Base-by-base conservation (phyloP, 2,329 filamentous ascomycete species). In the Neopestalotiopsis clavispora region DNA sequence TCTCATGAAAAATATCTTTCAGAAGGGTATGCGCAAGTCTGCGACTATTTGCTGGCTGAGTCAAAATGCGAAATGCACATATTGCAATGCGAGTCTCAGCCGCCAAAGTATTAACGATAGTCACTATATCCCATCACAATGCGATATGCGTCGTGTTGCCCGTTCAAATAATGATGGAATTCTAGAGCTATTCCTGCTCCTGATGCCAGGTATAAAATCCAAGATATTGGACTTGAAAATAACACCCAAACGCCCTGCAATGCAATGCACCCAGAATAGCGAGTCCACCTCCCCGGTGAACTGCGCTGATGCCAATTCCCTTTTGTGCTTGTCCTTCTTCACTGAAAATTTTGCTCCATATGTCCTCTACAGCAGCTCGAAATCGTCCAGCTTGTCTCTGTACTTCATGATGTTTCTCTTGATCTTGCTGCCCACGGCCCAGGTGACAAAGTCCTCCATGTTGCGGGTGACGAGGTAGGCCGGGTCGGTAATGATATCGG, bases 331-430 rank as follows among this genome's bases (percentile, higher is more conserved):
- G 4, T 23, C 5, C 14, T 20, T n/a, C 45, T n/a, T 4, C 0
- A 34, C 28, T 7, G 28, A 30, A 0, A 59, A 1, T 34, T 12
- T n/a, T 12, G 0, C 30, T 4, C 1, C 14, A 17, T 0, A 34
- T 9, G 17, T 20, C 59, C 30, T 12, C 89, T 80, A 96, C 75
- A 97, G 83, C 78, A 98, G 83, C 83, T 98, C 95, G 78, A 97
- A 98, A 82, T 98, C 95, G 82, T 98, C 95, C 82, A 98, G 82
- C 85, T 97, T 94, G 81, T 98, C 94, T 75, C 94, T 90, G 80
- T 98, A 98, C 82, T 93, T 94, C 89, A 97, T 91, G 72, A 98
- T 97, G 78, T 94, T 96, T 78, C 92, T 89, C 91, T 97, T 97
- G 80, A 98, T 95, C 92, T 98, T 98, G 81, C 94, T 97, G 70